Conservation (phyloP, 495 filamentous ascomycete genomes). For the Penicillium fimorum region DNA sequence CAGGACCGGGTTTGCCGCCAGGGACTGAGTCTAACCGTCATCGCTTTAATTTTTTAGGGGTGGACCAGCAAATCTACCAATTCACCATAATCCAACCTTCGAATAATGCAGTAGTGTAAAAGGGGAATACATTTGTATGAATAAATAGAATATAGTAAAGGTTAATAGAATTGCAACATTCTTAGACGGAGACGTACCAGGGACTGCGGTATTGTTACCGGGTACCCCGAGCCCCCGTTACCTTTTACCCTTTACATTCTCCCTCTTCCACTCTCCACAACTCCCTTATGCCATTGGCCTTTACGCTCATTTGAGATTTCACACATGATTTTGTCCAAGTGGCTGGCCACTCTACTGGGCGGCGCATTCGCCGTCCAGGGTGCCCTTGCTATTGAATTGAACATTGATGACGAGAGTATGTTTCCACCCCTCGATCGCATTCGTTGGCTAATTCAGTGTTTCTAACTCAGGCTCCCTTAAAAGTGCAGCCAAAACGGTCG, state of each 20-base stretch:
- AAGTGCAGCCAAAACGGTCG: slow-evolving; percentile 57
- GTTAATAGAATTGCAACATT: slow-evolving; percentile 1
- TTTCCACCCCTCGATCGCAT: slow-evolving; percentile 1
- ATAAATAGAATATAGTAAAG: neutral
- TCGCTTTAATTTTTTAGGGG: slow-evolving; percentile 1
- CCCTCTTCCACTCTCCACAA: neutral
- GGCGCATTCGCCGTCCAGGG: slow-evolving; percentile 29
- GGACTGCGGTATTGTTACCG: slow-evolving; percentile 10
- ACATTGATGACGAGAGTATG: slow-evolving; percentile 36
- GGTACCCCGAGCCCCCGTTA: slow-evolving; percentile 7
- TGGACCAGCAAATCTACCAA: neutral
- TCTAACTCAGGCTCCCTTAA: slow-evolving; percentile 56
- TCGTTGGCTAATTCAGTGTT: slow-evolving; percentile 1
- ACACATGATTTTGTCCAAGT: slow-evolving; percentile 27
- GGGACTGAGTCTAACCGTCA: slow-evolving; percentile 6
- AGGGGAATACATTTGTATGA: neutral
- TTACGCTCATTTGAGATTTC: slow-evolving; percentile 16
- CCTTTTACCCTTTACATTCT: slow-evolving; percentile 2
- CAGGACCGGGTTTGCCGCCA: slow-evolving; percentile 4
- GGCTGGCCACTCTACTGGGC: slow-evolving; percentile 28
- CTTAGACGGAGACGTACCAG: slow-evolving; percentile 9
- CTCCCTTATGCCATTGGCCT: slow-evolving; percentile 14
- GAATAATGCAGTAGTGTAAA: neutral
- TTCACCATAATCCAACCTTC: neutral
- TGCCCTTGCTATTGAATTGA: slow-evolving; percentile 32